Evolutionary conservation across 2,329 filamentous ascomycete species (phyloP).

Genomic region (Fusarium aywerte): DNA sequence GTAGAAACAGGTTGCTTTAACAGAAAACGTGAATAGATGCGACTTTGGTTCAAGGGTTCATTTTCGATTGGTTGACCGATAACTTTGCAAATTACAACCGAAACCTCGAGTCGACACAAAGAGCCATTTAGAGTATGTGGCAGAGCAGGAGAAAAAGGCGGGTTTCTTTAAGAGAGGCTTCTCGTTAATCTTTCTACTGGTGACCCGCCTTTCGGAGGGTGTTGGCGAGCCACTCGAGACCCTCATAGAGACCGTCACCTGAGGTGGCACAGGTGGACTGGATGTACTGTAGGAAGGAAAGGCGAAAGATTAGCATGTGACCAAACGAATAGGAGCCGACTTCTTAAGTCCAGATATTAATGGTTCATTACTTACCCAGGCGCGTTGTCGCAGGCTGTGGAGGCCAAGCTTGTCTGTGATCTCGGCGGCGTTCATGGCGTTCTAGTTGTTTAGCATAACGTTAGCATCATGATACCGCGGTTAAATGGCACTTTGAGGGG

Average conservation of each 20-base stretch:
- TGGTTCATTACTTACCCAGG: slow-evolving; percentile 81
- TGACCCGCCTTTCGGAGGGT: slow-evolving; percentile 81
- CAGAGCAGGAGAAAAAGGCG: slow-evolving; percentile 52
- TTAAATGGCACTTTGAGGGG: slow-evolving; percentile 5
- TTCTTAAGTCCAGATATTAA: not conserved
- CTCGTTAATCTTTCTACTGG: slow-evolving; percentile 62
- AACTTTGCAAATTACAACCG: slow-evolving; percentile 69
- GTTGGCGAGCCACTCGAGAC: slow-evolving; percentile 92
- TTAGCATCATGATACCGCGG: slow-evolving; percentile 33
- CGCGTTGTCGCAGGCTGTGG: slow-evolving; percentile 97
- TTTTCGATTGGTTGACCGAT: slow-evolving; percentile 67
- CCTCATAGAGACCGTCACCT: slow-evolving; percentile 99
- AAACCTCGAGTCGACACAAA: slow-evolving; percentile 59
- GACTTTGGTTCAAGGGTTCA: slow-evolving; percentile 55
- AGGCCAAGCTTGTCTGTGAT: slow-evolving; percentile 99
- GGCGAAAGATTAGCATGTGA: slow-evolving; percentile 39
- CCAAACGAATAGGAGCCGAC: not conserved
- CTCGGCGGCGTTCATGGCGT: slow-evolving; percentile 99
- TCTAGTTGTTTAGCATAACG: slow-evolving; percentile 65
- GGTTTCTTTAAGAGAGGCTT: slow-evolving; percentile 49
- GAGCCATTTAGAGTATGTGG: slow-evolving; percentile 56
- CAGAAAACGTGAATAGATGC: slow-evolving; percentile 46
- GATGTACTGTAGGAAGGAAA: slow-evolving; percentile 77
- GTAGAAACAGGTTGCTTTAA: slow-evolving; percentile 42
- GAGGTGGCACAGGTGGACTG: slow-evolving; percentile 99